Percentiles rank a stretch among this genome's conserved stretches.
phyloP scores from a whole-genome alignment of 805 yeast genomes.

The Helenozyma baotianmanensis region DNA sequence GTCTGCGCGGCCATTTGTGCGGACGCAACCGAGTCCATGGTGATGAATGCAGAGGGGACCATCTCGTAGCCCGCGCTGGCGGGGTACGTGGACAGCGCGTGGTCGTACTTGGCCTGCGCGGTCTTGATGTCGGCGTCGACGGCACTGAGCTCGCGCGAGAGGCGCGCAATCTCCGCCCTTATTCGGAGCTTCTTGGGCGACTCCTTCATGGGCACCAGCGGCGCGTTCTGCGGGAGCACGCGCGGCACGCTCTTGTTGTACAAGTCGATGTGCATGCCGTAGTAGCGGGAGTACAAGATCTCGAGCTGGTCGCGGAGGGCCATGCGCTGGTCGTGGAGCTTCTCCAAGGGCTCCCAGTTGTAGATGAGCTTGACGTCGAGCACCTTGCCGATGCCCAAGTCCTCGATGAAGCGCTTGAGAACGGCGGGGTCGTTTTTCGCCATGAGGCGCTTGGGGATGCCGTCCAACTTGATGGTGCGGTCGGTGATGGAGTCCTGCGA shows the following conservation, averaged over 20 bases:
- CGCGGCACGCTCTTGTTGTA: constrained; percentile 30
- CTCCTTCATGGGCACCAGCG: constrained; percentile 10
- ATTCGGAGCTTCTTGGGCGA: constrained; percentile 14
- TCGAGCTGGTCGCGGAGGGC: constrained; percentile 34
- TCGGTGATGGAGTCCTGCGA: constrained; percentile 58
- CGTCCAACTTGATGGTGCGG: constrained; percentile 51
- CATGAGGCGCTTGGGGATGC: constrained; percentile 46
- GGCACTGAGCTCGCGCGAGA: constrained; percentile 28
- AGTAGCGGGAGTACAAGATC: constrained; percentile 35
- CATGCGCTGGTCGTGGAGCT: constrained; percentile 32
- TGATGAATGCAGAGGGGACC: constrained; percentile 43
- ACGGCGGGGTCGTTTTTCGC: constrained; percentile 34
- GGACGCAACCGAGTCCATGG: constrained; percentile 46
- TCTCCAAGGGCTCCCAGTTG: constrained; percentile 40
- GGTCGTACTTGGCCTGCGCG: constrained; percentile 30
- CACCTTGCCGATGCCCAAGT: constrained; percentile 53
- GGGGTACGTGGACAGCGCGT: constrained; percentile 21
- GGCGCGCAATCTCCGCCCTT: constrained; percentile 25
- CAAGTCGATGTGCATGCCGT: constrained; percentile 40
- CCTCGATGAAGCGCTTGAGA: constrained; percentile 48
- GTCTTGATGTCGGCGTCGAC: constrained; percentile 37
- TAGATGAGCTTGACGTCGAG: constrained; percentile 45
- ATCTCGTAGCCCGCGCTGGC: constrained; percentile 24
- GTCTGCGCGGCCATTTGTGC: constrained; percentile 49
- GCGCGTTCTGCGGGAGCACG: constrained; percentile 21